Base-by-base conservation (phyloP, 106 monocot species). In the Apostasia shenzhenica region DNA sequence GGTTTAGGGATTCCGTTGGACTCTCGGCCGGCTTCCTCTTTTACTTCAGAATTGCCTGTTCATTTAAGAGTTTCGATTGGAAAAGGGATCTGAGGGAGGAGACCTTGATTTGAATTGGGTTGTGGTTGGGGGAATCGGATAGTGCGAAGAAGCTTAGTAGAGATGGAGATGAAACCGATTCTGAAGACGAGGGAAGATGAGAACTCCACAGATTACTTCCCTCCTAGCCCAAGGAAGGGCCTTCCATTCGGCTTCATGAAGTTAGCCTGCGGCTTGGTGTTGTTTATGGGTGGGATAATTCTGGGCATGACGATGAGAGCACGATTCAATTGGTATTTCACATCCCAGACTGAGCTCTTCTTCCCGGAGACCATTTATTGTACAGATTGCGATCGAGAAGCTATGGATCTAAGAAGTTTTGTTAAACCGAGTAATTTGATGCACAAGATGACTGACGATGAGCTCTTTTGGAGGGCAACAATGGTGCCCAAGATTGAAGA, bases 271-370 rank as follows among this genome's bases (percentile, higher is more conserved):
- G 68, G 59, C 3, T 37, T 85, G 54, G 82, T 82, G 8, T 77
- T 85, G 43, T 89, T 89, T 72, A 89, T 82, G 85, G 84, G 79
- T 1, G 89, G 89, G n/a, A 56, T 61, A 11, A 72, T 89, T 6
- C 55, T 89, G 13, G 85, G 89, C n/a, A 48, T 89, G 40, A 74
- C 77, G 8, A 52, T 89, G 48, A 89, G 79, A 57, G 66, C 80
- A 63, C 67, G 73, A 5, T 89, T 89, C 70, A 75, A 71, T 5
- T 79, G 74, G 14, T 89, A 82, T 56, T 79, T 84, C 67, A 75
- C 64, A 9, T 75, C 79, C 7, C 79, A 71, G 55, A 69, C 80
- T 0, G 79, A 82, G 40, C 61, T 82, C 70, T 85, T 85, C 75
- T 85, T 85, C 50, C 84, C 88, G 1, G 41, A 74, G 13, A 61